Conservation (phyloP, 306 rosid genomes). For the Lotus japonicus region DNA sequence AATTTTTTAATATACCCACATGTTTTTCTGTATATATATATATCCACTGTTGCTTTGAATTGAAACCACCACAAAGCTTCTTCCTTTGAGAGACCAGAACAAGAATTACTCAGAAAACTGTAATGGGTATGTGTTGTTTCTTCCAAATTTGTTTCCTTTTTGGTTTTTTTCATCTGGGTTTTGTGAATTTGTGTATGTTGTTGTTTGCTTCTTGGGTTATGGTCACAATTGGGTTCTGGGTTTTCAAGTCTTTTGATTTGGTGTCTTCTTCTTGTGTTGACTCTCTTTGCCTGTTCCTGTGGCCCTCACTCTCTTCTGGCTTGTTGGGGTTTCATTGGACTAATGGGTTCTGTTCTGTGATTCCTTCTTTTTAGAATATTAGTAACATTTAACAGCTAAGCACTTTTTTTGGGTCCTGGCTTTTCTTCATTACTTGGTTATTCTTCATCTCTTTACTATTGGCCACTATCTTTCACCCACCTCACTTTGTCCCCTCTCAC, state of each 20-base stretch:
- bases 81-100: slow-evolving; percentile 27
- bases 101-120: slow-evolving; percentile 31
- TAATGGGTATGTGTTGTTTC: slow-evolving; percentile 62
- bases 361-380: slow-evolving; percentile 29
- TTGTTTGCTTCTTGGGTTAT: not conserved
- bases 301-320: slow-evolving; percentile 7
- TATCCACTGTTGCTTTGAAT: slow-evolving; percentile 3
- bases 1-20: not conserved
- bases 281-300: not conserved
- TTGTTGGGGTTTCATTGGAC: slow-evolving; percentile 20
- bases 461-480: slow-evolving; percentile 24
- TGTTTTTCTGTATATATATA: not conserved
- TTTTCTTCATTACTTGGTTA: slow-evolving; percentile 32
- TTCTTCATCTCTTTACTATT: slow-evolving; percentile 33
- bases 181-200: slow-evolving; percentile 5
- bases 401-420: slow-evolving; percentile 22
- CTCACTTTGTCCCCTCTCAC: slow-evolving; percentile 16
- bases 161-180: slow-evolving; percentile 9
- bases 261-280: slow-evolving; percentile 2
- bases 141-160: no score
- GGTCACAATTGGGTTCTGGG: not conserved
- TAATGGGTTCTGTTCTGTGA: slow-evolving; percentile 23
- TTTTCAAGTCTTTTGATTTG: not conserved
- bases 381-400: slow-evolving; percentile 34
- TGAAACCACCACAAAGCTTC: slow-evolving; percentile 13